phyloP scores from a whole-genome alignment of 345 rosid species.

The Brassica juncea region DNA sequence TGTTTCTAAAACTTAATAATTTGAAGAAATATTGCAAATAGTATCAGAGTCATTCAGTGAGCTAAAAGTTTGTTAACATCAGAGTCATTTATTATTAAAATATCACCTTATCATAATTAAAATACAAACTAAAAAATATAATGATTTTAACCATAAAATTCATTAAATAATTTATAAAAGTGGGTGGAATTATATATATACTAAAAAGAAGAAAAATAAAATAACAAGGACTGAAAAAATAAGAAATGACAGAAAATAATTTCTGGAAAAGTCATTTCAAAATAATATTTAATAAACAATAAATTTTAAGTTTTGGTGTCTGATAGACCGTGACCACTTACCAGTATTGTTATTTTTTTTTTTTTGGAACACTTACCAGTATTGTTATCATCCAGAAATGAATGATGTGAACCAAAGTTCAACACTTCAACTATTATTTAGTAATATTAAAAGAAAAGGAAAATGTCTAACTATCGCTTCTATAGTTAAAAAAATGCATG shows the following conservation, averaged over 20 bases:
- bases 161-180: too few relatives aligned
- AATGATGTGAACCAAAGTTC: not conserved
- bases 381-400: not conserved
- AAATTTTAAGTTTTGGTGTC: not conserved
- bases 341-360: not conserved
- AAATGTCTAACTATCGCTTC: not conserved
- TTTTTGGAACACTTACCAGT: not conserved
- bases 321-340: not conserved
- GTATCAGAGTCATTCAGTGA: too few relatives aligned
- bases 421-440: not conserved
- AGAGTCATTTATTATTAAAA: too few relatives aligned
- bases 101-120: too few relatives aligned
- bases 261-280: not conserved
- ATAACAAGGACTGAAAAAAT: not conserved
- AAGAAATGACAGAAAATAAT: not conserved
- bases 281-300: too few relatives aligned
- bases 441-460: not conserved
- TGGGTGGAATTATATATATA: not conserved
- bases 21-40: not conserved
- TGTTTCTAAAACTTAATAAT: not conserved
- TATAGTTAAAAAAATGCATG: too few relatives aligned
- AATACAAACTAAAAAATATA: too few relatives aligned
- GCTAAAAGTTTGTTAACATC: too few relatives aligned
- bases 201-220: too few relatives aligned
- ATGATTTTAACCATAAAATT: too few relatives aligned